phyloP scores from a whole-genome alignment of 352 stramenopile genomes.

The Thalassiosira livingstoniorum region DNA sequence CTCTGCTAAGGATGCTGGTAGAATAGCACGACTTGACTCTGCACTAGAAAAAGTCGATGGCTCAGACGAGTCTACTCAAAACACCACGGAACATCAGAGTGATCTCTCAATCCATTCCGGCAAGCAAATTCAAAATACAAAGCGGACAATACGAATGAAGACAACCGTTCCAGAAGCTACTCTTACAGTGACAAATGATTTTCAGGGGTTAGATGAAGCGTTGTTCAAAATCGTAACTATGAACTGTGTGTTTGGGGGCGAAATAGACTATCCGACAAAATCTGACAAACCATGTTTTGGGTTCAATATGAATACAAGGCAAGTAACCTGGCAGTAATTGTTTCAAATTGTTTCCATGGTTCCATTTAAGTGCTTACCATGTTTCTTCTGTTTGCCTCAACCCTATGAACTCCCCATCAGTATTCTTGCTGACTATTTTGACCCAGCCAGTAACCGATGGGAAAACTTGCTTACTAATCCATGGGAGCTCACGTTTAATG shows the following conservation, averaged over 20 bases:
- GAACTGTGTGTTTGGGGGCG: slow-evolving; percentile 74
- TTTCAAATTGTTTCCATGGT: not conserved
- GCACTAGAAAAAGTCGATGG: slow-evolving; percentile 64
- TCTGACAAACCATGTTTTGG: slow-evolving; percentile 69
- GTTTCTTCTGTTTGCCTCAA: not conserved
- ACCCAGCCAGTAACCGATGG: slow-evolving; percentile 78
- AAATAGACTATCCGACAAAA: slow-evolving; percentile 55
- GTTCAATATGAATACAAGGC: slow-evolving; percentile 67
- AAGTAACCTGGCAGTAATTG: slow-evolving; percentile 1
- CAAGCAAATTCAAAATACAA: slow-evolving; percentile 32
- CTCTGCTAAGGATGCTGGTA: slow-evolving; percentile 62
- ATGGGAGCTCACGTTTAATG: slow-evolving; percentile 84
- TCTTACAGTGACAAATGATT: slow-evolving; percentile 84
- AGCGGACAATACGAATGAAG: slow-evolving; percentile 66
- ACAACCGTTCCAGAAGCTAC: slow-evolving; percentile 77
- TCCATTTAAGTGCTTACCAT: not conserved
- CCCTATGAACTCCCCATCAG: slow-evolving; percentile 13
- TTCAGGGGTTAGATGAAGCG: slow-evolving; percentile 84
- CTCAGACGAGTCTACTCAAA: slow-evolving; percentile 39
- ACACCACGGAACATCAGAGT: slow-evolving; percentile 31
- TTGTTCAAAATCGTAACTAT: slow-evolving; percentile 81
- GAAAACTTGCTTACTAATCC: slow-evolving; percentile 75
- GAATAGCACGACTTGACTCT: slow-evolving; percentile 75
- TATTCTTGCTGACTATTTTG: slow-evolving; percentile 86
- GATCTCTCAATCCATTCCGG: slow-evolving; percentile 55